phyloP scores from a whole-genome alignment of 2,329 filamentous ascomycete species.

The Paraconiothyrium brasiliense region DNA sequence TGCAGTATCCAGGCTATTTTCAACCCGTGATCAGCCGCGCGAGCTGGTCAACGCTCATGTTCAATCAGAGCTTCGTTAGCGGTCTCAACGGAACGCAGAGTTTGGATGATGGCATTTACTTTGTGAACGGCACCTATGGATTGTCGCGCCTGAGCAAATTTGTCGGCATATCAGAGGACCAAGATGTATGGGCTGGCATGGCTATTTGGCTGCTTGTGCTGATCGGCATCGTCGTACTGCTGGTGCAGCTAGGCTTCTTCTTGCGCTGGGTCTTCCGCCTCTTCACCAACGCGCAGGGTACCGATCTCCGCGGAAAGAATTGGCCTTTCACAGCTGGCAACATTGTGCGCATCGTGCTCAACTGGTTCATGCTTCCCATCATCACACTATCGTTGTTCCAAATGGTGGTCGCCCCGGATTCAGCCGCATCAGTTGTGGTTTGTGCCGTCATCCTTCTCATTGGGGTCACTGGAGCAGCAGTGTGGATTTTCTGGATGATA shows the following conservation, averaged over 20 bases:
- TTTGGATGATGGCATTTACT: conserved; percentile 86
- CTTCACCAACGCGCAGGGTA: conserved; percentile 76
- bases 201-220: conserved; percentile 88
- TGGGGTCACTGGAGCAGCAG: conserved; percentile 75
- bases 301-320: conserved; percentile 91
- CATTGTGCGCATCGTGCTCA: conserved; percentile 82
- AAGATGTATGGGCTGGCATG: conserved; percentile 94
- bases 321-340: conserved; percentile 75
- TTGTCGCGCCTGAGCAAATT: conserved; percentile 81
- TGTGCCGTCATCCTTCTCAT: conserved; percentile 79
- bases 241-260: conserved; percentile 81
- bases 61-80: conserved; percentile 88
- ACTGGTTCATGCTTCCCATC: conserved; percentile 89
- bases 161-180: conserved; percentile 77
- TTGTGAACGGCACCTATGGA: conserved; percentile 79
- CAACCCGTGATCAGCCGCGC: conserved; percentile 89
- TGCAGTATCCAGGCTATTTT: conserved; percentile 93
- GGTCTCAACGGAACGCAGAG: conserved; percentile 71
- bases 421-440: conserved; percentile 75
- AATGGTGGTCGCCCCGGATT: conserved; percentile 76
- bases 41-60: conserved; percentile 90
- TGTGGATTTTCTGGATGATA: conserved; percentile 84
- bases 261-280: conserved; percentile 78
- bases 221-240: conserved; percentile 70
- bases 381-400: conserved; percentile 91